phyloP scores from a whole-genome alignment of 345 rosid genomes.

The Gossypium stocksii region DNA sequence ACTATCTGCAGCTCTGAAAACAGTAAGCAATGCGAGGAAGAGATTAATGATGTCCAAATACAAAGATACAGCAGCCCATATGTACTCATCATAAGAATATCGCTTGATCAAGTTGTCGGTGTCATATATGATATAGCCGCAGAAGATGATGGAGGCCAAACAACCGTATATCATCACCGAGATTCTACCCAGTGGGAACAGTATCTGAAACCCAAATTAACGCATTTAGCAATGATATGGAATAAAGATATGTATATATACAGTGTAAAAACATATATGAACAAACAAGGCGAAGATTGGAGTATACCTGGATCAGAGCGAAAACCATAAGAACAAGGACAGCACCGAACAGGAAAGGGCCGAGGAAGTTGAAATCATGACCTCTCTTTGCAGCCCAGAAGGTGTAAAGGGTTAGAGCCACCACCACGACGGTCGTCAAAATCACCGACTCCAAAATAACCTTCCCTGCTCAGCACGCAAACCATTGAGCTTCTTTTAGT shows the following conservation, averaged over 20 bases:
- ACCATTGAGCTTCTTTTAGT: too few relatives aligned
- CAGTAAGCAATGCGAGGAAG: constrained; percentile 47
- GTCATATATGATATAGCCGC: constrained; percentile 81
- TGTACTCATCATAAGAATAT: constrained; percentile 54
- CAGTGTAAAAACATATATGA: background rate
- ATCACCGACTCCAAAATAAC: constrained; percentile 75
- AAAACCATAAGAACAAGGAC: constrained; percentile 61
- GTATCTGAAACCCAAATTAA: constrained; percentile 38
- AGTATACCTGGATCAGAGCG: constrained; percentile 67
- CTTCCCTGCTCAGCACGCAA: constrained; percentile 46
- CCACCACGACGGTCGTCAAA: constrained; percentile 62
- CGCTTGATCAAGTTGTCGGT: constrained; percentile 93
- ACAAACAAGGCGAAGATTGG: background rate
- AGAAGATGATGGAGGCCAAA: constrained; percentile 73
- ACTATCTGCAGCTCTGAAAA: constrained; percentile 50
- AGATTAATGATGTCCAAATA: constrained; percentile 61
- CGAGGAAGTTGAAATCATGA: constrained; percentile 82
- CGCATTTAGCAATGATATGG: background rate
- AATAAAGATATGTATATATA: background rate
- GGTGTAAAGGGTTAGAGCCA: constrained; percentile 74
- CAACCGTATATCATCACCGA: constrained; percentile 82
- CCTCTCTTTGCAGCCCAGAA: constrained; percentile 96
- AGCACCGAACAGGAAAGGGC: constrained; percentile 89
- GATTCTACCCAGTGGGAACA: constrained; percentile 71
- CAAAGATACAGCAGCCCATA: constrained; percentile 64